Conservation (phyloP, 768 basidiomycete species). For the Boletus rubroflammeus region DNA sequence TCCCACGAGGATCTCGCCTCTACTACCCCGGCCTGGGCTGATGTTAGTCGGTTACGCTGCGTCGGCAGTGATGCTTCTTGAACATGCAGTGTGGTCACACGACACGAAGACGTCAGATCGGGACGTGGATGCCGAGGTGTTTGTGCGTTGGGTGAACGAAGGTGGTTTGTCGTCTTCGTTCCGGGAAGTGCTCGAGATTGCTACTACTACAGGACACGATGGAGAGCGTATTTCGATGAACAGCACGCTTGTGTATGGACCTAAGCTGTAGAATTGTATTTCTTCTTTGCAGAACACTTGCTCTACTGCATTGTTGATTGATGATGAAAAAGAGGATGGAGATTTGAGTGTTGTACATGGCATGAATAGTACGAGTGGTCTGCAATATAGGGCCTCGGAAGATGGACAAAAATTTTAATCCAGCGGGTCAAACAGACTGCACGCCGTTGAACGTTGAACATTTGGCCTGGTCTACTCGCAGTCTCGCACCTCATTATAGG, state of each 20-base stretch:
- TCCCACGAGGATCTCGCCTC: constrained; percentile 36
- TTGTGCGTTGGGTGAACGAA: constrained; percentile 49
- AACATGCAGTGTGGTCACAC: constrained; percentile 65
- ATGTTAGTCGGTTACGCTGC: constrained; percentile 55
- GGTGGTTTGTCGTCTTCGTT: constrained; percentile 31
- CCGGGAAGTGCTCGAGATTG: constrained; percentile 20
- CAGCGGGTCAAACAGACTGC: too few species aligned
- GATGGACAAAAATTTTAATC: too few species aligned
- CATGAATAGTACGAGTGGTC: too few species aligned
- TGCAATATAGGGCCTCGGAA: too few species aligned
- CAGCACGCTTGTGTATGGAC: constrained; percentile 13
- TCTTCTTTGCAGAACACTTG: constrained; percentile 33
- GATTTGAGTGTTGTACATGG: too few species aligned
- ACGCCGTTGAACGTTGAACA: too few species aligned
- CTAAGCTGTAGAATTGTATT: constrained; percentile 12
- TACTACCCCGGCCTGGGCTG: constrained; percentile 55
- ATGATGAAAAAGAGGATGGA: too few species aligned
- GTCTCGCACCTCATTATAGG: too few species aligned
- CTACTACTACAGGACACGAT: not conserved
- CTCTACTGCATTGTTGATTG: constrained; percentile 25
- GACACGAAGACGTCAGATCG: constrained; percentile 26
- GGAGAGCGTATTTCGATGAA: constrained; percentile 16
- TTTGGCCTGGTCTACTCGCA: too few species aligned
- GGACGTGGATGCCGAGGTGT: constrained; percentile 48
- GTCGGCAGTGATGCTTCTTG: constrained; percentile 55